Base-by-base conservation (phyloP, 306 rosid species). In the Cucurbita moschata region DNA sequence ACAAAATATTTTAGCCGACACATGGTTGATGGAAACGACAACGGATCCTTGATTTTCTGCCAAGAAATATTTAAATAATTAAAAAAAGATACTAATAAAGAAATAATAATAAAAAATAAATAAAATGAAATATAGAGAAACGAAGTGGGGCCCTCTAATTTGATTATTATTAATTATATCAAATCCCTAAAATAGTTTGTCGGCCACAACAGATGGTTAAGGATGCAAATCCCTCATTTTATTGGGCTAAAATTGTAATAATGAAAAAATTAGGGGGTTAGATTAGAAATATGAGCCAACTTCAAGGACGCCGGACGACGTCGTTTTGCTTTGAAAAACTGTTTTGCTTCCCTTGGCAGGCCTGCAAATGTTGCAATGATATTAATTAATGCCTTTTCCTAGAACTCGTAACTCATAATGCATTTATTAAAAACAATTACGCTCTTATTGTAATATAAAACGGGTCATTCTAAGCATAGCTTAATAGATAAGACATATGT, bases 271-370 rank as follows among this genome's bases (percentile, higher is more conserved):
- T 2, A 26, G 35, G 54, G 74, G 74, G 74, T 70, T 52, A 70
- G 47, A 70, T 30, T 68, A 46, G 43, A 47, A 14, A 68, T 23
- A 0, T 4, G 8, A 10, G 54, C 4, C 4, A 7, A 44, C 6
- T 49, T 70, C 60, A 70, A 70, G 74, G 74, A 70, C 59, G 74
- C 47, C 37, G 15, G 74, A 69, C 83, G 92, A 57, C 92, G 76
- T 73, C 88, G 79, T 86, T 74, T 86, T 3, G 87, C 85, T 88
- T 11, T 85, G 68, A 88, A 85, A 77, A 75, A 74, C 65, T 74
- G 63, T 69, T 26, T 49, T 50, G 30, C 74, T 51, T 46, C 60
- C 26, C 49, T 26, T 1, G 56, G 26, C 44, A 30, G 42, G 9
- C 60, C 74, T 70, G 60, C 51, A 26, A 35, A 35, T 16, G 55